Conservation (phyloP, 345 rosid species). For the Limnanthes douglasii region DNA sequence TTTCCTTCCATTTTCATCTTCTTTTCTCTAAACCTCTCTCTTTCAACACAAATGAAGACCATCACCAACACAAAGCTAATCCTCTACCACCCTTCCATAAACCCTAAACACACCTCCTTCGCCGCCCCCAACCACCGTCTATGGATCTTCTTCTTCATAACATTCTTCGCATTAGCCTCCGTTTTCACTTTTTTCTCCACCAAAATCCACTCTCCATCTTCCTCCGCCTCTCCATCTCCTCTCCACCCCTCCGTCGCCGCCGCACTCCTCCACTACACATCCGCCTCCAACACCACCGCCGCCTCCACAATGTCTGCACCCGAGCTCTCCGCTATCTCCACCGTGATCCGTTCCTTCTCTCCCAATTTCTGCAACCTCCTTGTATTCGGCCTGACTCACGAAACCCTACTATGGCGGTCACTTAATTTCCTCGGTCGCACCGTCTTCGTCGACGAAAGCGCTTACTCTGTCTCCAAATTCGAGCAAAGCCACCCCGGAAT, state of each 20-base stretch:
- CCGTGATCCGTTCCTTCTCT: conserved; percentile 26
- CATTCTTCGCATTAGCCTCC: conserved; percentile 64
- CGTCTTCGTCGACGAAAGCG: conserved; percentile 64
- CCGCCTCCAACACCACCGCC: conserved; percentile 34
- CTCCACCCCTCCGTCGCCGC: conserved; percentile 29
- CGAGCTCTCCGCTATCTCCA: conserved; percentile 46
- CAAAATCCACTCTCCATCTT: conserved; percentile 14
- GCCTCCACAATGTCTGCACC: conserved; percentile 58
- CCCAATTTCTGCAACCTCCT: conserved; percentile 34
- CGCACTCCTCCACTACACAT: conserved; percentile 66
- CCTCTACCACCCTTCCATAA: conserved; percentile 49
- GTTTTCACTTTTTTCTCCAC: conserved; percentile 43
- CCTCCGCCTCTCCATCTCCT: conserved; percentile 17
- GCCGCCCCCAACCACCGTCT: conserved; percentile 31
- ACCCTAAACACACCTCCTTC: conserved; percentile 24
- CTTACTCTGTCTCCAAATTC: conserved; percentile 40
- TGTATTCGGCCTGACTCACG: conserved; percentile 69
- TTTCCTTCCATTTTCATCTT: too few species aligned
- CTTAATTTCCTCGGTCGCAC: conserved; percentile 58
- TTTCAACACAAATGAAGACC: conserved; percentile 29
- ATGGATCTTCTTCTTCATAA: conserved; percentile 36
- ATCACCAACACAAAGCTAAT: conserved; percentile 52
- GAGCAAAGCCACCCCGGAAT: conserved; percentile 45
- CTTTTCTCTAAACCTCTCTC: too few species aligned
- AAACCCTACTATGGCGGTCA: conserved; percentile 74